These are phyloP conservation scores for Lodderomyces theae DNA, from an alignment of 1,139 yeast genomes.

Conservation along the genomic window DNA sequence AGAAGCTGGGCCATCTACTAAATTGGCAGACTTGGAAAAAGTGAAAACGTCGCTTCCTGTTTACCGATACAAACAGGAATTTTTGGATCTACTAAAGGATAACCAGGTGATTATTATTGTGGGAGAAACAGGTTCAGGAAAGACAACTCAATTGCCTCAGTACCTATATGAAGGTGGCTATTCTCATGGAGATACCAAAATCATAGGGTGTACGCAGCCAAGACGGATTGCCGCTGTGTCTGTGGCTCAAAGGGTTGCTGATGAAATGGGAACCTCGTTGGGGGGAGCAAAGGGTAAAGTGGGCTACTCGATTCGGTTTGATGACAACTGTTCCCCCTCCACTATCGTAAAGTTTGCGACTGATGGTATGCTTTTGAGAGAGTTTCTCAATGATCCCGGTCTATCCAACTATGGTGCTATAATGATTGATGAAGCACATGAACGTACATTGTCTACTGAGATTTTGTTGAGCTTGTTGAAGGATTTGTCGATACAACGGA, in stretches of 20 bases:
- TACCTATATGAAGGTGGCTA: conserved; percentile 82
- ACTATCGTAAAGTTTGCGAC: conserved; percentile 86
- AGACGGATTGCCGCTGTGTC: conserved; percentile 94
- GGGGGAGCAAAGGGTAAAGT: conserved; percentile 59
- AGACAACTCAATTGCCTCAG: conserved; percentile 93
- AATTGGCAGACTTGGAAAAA: conserved; percentile 36
- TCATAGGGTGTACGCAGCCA: conserved; percentile 93
- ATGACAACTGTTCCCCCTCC: conserved; percentile 60
- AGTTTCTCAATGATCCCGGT: conserved; percentile 74
- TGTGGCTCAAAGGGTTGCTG: conserved; percentile 88
- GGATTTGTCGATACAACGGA: conserved; percentile 60
- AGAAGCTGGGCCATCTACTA: conserved; percentile 17
- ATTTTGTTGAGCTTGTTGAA: conserved; percentile 79
- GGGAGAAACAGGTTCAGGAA: conserved; percentile 98
- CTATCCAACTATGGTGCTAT: conserved; percentile 69
- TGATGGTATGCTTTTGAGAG: conserved; percentile 90
- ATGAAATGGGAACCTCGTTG: conserved; percentile 68
- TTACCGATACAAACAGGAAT: conserved; percentile 55
- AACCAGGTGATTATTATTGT: conserved; percentile 84
- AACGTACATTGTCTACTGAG: conserved; percentile 89
- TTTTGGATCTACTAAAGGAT: conserved; percentile 58
- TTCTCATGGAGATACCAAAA: conserved; percentile 41
- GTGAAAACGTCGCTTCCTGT: conserved; percentile 76
- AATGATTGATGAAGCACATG: conserved; percentile 98
- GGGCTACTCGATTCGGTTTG: conserved; percentile 87